These are phyloP conservation scores for Sordariomycetes sp. DNA, from an alignment of 2,329 filamentous ascomycete species.

Conservation along the genomic window DNA sequence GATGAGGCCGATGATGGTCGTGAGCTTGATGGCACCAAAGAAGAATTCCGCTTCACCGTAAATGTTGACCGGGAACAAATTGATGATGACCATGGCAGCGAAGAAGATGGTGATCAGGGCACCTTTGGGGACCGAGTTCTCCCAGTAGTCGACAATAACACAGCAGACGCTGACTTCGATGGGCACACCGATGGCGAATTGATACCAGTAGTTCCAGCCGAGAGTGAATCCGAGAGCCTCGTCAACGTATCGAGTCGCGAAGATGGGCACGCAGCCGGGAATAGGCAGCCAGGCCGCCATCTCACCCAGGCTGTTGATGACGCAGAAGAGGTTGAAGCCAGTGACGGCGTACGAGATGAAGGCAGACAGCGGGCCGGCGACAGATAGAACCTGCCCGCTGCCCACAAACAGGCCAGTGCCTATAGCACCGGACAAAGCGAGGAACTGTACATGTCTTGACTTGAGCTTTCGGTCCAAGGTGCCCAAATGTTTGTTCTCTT, in stretches of 20 bases:
- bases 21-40: slow-evolving; percentile 38
- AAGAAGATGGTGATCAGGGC: slow-evolving; percentile 27
- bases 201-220: slow-evolving; percentile 43
- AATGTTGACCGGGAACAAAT: slow-evolving; percentile 29
- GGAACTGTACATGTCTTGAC: slow-evolving; percentile 30
- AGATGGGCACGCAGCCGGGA: slow-evolving; percentile 39
- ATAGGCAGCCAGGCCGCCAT: slow-evolving; percentile 55
- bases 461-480: slow-evolving; percentile 27
- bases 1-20: slow-evolving; percentile 38
- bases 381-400: slow-evolving; percentile 30
- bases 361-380: slow-evolving; percentile 30
- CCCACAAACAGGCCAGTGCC: slow-evolving; percentile 35
- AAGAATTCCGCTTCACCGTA: slow-evolving; percentile 46
- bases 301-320: slow-evolving; percentile 41
- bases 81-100: slow-evolving; percentile 24
- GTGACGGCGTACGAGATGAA: slow-evolving; percentile 32
- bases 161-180: slow-evolving; percentile 36
- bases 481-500: slow-evolving; percentile 20
- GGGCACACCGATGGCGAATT: slow-evolving; percentile 38
- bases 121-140: slow-evolving; percentile 14
- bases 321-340: slow-evolving; percentile 37
- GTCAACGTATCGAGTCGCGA: slow-evolving; percentile 38
- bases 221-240: slow-evolving; percentile 37
- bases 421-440: slow-evolving; percentile 30
- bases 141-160: slow-evolving; percentile 38